Percentiles rank a stretch among this genome's conserved stretches.
Conservation (phyloP, 805 yeast species). For the Candida suzukii region DNA sequence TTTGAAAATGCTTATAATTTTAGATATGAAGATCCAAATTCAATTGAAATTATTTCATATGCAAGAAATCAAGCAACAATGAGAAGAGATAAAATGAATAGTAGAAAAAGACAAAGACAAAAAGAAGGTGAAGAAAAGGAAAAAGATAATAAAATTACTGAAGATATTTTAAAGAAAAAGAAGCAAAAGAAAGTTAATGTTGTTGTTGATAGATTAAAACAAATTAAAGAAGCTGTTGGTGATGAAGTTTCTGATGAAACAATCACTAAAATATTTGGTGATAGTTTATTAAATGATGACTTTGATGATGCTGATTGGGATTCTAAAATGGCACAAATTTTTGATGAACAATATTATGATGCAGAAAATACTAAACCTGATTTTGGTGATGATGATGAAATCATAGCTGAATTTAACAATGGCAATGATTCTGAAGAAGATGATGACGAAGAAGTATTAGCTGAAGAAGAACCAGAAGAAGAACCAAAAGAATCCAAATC, state of each 20-base stretch:
- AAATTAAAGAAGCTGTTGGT: slow-evolving; percentile 64
- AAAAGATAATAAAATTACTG: slow-evolving; percentile 45
- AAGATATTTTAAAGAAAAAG: slow-evolving; percentile 59
- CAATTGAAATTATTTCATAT: slow-evolving; percentile 87
- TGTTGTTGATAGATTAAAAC: slow-evolving; percentile 62
- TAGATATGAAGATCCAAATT: slow-evolving; percentile 86
- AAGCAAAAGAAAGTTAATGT: slow-evolving; percentile 71
- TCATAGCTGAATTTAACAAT: slow-evolving; percentile 32
- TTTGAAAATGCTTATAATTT: slow-evolving; percentile 92
- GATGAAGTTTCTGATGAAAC: slow-evolving; percentile 52
- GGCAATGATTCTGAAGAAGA: slow-evolving; percentile 19
- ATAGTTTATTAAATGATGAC: slow-evolving; percentile 75
- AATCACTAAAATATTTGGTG: slow-evolving; percentile 61
- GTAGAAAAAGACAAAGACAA: slow-evolving; percentile 80
- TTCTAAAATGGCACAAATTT: slow-evolving; percentile 70
- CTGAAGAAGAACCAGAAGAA: slow-evolving; percentile 16
- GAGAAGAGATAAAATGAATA: slow-evolving; percentile 67
- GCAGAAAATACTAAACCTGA: slow-evolving; percentile 50
- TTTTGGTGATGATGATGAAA: slow-evolving; percentile 57
- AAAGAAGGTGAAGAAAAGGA: slow-evolving; percentile 49
- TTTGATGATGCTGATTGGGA: slow-evolving; percentile 93
- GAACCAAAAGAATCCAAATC: slow-evolving; percentile 27
- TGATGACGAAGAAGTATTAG: slow-evolving; percentile 18
- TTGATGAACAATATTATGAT: slow-evolving; percentile 77
- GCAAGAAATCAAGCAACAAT: slow-evolving; percentile 92